Base-by-base conservation (phyloP, 306 rosid genomes). In the Cajanus cajan region DNA sequence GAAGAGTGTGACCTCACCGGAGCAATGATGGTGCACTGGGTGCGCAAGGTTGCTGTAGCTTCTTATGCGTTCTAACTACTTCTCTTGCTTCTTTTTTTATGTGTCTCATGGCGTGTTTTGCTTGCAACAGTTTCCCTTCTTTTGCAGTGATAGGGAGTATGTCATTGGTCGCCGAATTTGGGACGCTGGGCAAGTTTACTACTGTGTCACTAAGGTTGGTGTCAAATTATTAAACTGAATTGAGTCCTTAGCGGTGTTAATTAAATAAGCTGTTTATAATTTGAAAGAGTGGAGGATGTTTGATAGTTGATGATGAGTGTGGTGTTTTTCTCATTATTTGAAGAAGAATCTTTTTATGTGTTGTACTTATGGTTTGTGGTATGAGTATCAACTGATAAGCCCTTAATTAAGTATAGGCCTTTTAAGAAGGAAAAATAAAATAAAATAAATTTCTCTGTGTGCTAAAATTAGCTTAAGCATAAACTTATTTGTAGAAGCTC, bases 91-190 rank as follows among this genome's bases (percentile, higher is more conserved):
- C 31, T 28, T 28, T 28, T 28, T 28, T 19, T 61, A 15, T 33
- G 41, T 78, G 31, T 25, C 87, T 87, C 72, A 80, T 78, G 4
- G 18, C 44, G 11, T 40, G 4, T 25, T 6, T 15, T 78, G 84
- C 31, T 77, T 19, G 82, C 83, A 24, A 40, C 89, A 90, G 92
- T 90, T 88, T 76, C 94, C 94, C 6, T 85, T 90, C 40, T 90
- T 90, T 69, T 88, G 89, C 79, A 90, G 88, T 79, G 90, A 90
- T 55, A 86, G 92, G 79, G 92, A 90, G 54, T 90, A 90, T 85
- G 70, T 90, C 63, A 88, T 90, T 9, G 94, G 92, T 57, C 85
- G 92, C 1, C 87, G 90, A 65, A 88, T 90, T 57, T 90, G 92
- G 92, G 85, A 86, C 55, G 82, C 88, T 0, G 90, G 86, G 24